These are phyloP conservation scores for Osmanthus fragrans DNA, from an alignment of 257 asterid genomes.

Conservation along the genomic window DNA sequence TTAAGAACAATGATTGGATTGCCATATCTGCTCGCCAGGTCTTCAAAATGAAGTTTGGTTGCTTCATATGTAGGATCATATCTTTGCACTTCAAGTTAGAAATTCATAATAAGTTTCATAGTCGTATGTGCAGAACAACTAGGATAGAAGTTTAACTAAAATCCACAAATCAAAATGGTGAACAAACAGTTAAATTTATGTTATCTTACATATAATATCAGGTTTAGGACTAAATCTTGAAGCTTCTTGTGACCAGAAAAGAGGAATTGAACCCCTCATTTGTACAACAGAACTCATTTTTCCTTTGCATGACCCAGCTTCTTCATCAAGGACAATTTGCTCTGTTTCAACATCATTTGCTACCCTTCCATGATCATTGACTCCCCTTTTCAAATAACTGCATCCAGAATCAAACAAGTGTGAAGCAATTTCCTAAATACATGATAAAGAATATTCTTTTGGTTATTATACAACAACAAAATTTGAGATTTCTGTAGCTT, in stretches of 20 bases:
- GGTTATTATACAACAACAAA: not conserved
- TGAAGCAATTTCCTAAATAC: not conserved
- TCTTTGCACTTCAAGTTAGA: constrained; percentile 77
- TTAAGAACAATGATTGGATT: constrained; percentile 95
- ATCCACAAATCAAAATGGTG: constrained; percentile 10
- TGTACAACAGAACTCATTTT: constrained; percentile 98
- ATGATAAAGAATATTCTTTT: not conserved
- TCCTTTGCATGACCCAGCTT: constrained; percentile 95
- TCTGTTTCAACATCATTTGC: constrained; percentile 99
- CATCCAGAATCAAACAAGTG: constrained; percentile 28
- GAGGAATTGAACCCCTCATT: constrained; percentile 99
- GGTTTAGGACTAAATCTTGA: constrained; percentile 99
- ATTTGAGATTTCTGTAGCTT: not conserved
- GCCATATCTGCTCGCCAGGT: constrained; percentile 91
- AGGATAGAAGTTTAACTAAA: constrained; percentile 1
- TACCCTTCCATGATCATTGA: constrained; percentile 95
- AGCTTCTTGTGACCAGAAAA: constrained; percentile 99
- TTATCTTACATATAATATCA: constrained; percentile 86
- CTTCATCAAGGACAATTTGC: constrained; percentile 94
- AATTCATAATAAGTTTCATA: constrained; percentile 21
- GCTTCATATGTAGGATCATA: constrained; percentile 99
- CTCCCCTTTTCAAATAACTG: constrained; percentile 97
- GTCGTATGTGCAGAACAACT: constrained; percentile 20
- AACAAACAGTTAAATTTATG: constrained; percentile 8
- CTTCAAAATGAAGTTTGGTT: constrained; percentile 87